These are phyloP conservation scores for Scheffersomyces stambukii DNA, from an alignment of 1,139 yeast genomes.

Conservation along the genomic window DNA sequence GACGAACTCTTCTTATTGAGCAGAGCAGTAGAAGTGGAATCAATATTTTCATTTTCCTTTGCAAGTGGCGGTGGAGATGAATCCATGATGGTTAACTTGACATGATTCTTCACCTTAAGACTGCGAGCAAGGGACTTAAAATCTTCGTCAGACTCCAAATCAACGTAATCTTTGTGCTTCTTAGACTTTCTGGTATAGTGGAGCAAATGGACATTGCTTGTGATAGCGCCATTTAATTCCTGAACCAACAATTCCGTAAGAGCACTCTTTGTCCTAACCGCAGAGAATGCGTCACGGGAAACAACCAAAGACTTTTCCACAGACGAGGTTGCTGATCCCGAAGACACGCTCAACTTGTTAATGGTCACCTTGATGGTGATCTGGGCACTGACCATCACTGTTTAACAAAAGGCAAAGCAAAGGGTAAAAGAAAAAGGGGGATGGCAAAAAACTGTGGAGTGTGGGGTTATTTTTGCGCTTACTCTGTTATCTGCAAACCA, in stretches of 20 bases:
- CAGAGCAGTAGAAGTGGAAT: too few species aligned
- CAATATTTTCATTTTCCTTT: background rate
- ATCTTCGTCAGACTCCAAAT: constrained; percentile 36
- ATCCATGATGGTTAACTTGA: constrained; percentile 27
- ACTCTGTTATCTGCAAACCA: too few species aligned
- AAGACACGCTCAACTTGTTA: constrained; percentile 5
- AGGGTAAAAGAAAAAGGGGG: constrained; percentile 1
- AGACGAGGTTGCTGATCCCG: constrained; percentile 4
- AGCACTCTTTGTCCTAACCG: constrained; percentile 13
- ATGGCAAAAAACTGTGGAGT: constrained; percentile 1
- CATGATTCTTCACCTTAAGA: constrained; percentile 39
- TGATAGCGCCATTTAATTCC: constrained; percentile 4
- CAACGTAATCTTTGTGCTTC: constrained; percentile 37
- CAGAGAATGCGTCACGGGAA: constrained; percentile 9
- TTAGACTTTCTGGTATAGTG: constrained; percentile 34
- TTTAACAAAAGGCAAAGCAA: background rate
- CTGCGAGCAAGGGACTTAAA: constrained; percentile 46
- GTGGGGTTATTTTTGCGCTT: too few species aligned
- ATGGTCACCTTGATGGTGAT: constrained; percentile 12
- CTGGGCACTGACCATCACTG: constrained; percentile 5
- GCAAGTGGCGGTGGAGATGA: constrained; percentile 6
- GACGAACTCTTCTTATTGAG: constrained; percentile 9
- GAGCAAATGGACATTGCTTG: constrained; percentile 9
- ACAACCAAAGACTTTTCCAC: constrained; percentile 11
- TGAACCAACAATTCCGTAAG: constrained; percentile 12